Base-by-base conservation (phyloP, 768 basidiomycete genomes). In the Lentinula sp. region DNA sequence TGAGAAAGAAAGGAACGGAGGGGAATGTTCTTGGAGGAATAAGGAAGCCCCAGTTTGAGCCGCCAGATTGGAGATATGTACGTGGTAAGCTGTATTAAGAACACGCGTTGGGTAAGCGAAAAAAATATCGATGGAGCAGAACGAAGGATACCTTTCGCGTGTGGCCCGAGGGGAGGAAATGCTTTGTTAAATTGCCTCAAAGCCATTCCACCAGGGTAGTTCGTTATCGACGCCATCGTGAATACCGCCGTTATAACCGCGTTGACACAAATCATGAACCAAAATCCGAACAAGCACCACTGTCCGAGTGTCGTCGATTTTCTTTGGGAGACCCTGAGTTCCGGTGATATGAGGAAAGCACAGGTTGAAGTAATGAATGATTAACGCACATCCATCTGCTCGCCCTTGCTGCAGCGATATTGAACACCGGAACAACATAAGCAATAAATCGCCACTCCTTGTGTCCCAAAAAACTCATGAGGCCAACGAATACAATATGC, bases 391-490 rank as follows among this genome's bases (percentile, higher is more conserved):
- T 70, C 71, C 79, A 82, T 4, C 75, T 70, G 1, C 85, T 77
- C 2, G 85, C 87, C 15, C 85, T 72, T 0, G 94, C 88, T 1
- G 91, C 93, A 1, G 87, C 83, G 3, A 95, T 71, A 66, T 97
- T 96, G 72, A 93, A 77, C 2, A 85, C 69, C 0, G 95, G 95
- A 0, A 98, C 83, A 16, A 86, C 81, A 68, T 98, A 98, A 7
- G 93, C 81, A 60, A 98, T 78, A 73, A 99, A 99, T 6, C 97
- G 83, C 97, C 97, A 99, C 73, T 99, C 97, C 71, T 99, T 99
- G 74, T 99, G 97, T 0, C 84, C 87, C 1, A 98, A 77, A 35
- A 70, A 76, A 69, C 93, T 95, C 70, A 98, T 83, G 2, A 87
- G 65, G 2, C 68, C 71, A 7, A 93, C 68, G 62, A 88, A 90